Evolutionary conservation across 2,329 filamentous ascomycete genomes (phyloP).

Genomic region (Ceratocystis albifundus): DNA sequence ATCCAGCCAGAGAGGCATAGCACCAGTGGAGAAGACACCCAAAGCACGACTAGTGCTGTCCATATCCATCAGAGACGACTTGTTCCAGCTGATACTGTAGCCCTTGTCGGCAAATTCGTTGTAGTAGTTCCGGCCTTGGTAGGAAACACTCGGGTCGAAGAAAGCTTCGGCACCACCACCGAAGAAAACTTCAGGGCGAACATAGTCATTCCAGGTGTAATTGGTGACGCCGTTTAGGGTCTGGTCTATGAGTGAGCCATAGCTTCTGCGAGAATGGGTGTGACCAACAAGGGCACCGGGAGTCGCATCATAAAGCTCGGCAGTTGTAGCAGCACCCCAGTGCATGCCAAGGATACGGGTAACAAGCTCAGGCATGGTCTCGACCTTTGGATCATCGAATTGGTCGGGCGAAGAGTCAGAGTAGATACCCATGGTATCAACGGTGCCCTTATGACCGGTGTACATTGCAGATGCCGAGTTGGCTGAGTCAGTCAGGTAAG

Average conservation of each 20-base stretch:
- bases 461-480: slow-evolving; percentile 76
- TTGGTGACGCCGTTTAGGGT: slow-evolving; percentile 65
- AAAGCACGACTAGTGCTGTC: slow-evolving; percentile 53
- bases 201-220: slow-evolving; percentile 67
- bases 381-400: slow-evolving; percentile 77
- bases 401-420: slow-evolving; percentile 60
- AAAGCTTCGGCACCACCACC: slow-evolving; percentile 78
- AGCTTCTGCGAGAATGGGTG: slow-evolving; percentile 56
- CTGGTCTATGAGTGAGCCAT: slow-evolving; percentile 62
- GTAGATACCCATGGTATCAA: slow-evolving; percentile 70
- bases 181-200: slow-evolving; percentile 69
- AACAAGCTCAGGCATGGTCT: slow-evolving; percentile 71
- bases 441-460: slow-evolving; percentile 70
- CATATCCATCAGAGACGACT: slow-evolving; percentile 52
- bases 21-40: slow-evolving; percentile 63
- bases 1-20: slow-evolving; percentile 77
- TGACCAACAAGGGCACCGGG: slow-evolving; percentile 65
- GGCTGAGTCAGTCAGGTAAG: slow-evolving; percentile 76
- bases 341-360: slow-evolving; percentile 52
- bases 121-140: slow-evolving; percentile 66
- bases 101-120: slow-evolving; percentile 59
- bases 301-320: slow-evolving; percentile 69
- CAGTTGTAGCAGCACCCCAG: slow-evolving; percentile 64
- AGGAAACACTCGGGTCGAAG: slow-evolving; percentile 39
- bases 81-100: slow-evolving; percentile 63